Base-by-base conservation (phyloP, 192 early-diverging fungal genomes). In the Dissophora ornata region DNA sequence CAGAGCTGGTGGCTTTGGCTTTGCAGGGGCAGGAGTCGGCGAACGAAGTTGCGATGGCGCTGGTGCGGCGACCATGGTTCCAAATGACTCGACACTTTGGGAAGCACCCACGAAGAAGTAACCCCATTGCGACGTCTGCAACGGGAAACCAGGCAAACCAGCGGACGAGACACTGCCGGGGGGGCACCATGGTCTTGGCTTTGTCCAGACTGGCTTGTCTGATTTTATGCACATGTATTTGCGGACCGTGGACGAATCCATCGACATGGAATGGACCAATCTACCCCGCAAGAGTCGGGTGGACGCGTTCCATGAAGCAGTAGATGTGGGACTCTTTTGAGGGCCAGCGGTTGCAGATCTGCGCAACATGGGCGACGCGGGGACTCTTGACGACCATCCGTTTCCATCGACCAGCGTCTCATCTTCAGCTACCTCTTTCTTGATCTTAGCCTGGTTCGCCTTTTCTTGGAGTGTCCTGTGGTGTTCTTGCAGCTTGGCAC, bases 101-200 rank as follows among this genome's bases (percentile, higher is more conserved):
- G 59, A 55, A 11, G 63, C 42, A 13, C 61, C 41, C 5, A 75
- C 56, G 21, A 65, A 12, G 38, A 61, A 75, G 28, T 75, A 75
- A 22, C 71, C 71, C 71, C 71, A 75, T 12, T 56, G 33, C 2
- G 63, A 75, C 1, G 63, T 61, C 57, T 67, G 71, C 48, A 66
- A 3, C 1, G 71, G 71, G 21, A 75, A 75, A 2, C 71, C 71
- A 32, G 71, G 71, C 71, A 75, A 29, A 18, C 71, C 51, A 12
- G 71, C 62, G 4, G 71, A 75, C 12, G 48, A 9, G 1, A 34
- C 15, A 25, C 22, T 61, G 30, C 57, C 57, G 4, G 62, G 61
- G 13, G 71, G 71, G 19, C 71, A 75, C 71, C 71, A 75, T 36
- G 62, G 62, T 11, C 71, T 57, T 18, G 71, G 71, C 18, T 61